Evolutionary conservation across 1,284 basidiomycete species (phyloP).

Genomic region (Abortiporus biennis): DNA sequence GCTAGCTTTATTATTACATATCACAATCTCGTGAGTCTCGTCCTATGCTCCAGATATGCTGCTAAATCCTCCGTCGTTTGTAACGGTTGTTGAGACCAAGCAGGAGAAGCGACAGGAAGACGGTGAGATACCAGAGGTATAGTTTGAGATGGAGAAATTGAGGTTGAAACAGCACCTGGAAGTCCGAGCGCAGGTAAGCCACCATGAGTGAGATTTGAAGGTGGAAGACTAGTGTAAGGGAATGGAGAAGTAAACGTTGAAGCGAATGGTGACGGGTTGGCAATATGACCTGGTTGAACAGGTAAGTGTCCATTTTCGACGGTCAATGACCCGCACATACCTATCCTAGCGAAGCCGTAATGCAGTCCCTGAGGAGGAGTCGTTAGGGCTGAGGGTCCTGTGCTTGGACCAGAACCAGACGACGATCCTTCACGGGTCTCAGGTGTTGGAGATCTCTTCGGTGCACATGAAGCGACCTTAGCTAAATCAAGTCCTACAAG

Average conservation of each 20-base stretch:
- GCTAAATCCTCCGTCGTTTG: too few relatives aligned
- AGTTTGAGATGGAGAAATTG: too few relatives aligned
- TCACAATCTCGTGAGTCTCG: too few relatives aligned
- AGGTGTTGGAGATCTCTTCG: constrained; percentile 28
- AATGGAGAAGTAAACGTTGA: constrained; percentile 18
- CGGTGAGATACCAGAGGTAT: too few relatives aligned
- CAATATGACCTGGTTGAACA: constrained; percentile 4
- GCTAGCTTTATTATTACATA: too few relatives aligned
- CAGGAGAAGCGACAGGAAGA: too few relatives aligned
- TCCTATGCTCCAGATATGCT: too few relatives aligned
- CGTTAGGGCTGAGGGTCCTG: not conserved
- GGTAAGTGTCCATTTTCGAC: constrained; percentile 3
- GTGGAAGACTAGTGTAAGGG: constrained; percentile 21
- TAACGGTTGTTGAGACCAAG: too few relatives aligned
- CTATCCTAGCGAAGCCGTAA: not conserved
- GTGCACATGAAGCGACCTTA: constrained; percentile 29
- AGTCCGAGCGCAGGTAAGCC: too few relatives aligned
- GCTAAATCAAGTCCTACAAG: constrained; percentile 38
- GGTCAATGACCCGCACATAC: constrained; percentile 2
- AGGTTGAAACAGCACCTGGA: too few relatives aligned
- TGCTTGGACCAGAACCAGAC: constrained; percentile 13
- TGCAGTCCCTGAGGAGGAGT: constrained; percentile 9
- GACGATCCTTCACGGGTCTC: constrained; percentile 12
- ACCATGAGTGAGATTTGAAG: constrained; percentile 16
- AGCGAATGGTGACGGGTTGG: constrained; percentile 14